Conservation (phyloP, 208 protist species). For the Trypanosoma melophagium region DNA sequence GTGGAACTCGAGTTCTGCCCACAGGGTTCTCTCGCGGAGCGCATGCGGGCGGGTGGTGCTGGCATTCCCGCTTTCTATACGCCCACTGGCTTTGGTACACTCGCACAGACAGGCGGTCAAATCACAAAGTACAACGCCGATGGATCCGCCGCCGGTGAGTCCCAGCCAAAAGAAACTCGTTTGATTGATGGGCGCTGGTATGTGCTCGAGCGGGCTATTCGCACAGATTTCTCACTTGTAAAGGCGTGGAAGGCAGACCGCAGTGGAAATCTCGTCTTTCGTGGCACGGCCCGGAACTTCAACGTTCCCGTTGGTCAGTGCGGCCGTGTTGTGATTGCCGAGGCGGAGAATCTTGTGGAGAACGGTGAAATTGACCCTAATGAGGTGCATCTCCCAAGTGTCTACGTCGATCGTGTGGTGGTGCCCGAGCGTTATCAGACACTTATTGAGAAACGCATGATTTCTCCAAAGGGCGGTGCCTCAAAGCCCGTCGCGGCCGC, state of each 20-base stretch:
- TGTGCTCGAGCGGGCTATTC: conserved; percentile 83
- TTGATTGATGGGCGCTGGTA: conserved; percentile 80
- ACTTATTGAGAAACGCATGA: conserved; percentile 48
- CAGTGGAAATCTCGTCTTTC: conserved; percentile 39
- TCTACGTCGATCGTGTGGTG: conserved; percentile 86
- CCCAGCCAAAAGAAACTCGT: conserved; percentile 48
- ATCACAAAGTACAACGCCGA: conserved; percentile 85
- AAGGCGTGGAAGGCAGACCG: conserved; percentile 89
- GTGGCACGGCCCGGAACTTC: conserved; percentile 88
- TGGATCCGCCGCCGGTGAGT: conserved; percentile 44
- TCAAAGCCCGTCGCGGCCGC: conserved; percentile 2
- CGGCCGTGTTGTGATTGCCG: conserved; percentile 81
- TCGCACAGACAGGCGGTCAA: conserved; percentile 62
- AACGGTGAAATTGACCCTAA: conserved; percentile 67
- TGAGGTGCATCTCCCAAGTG: conserved; percentile 53
- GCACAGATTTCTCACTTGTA: conserved; percentile 84
- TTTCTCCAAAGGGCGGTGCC: conserved; percentile 2
- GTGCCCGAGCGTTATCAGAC: conserved; percentile 37
- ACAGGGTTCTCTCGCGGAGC: conserved; percentile 91
- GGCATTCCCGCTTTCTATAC: conserved; percentile 95
- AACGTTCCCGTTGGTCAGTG: conserved; percentile 81
- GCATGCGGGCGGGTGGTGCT: conserved; percentile 84
- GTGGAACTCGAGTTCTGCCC: conserved; percentile 92
- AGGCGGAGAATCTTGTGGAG: conserved; percentile 91
- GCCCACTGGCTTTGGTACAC: conserved; percentile 78